Evolutionary conservation across 2,329 filamentous ascomycete species (phyloP), one percentile per base, ranked within the genome.

Genomic region (Macrophomina tecta): DNA sequence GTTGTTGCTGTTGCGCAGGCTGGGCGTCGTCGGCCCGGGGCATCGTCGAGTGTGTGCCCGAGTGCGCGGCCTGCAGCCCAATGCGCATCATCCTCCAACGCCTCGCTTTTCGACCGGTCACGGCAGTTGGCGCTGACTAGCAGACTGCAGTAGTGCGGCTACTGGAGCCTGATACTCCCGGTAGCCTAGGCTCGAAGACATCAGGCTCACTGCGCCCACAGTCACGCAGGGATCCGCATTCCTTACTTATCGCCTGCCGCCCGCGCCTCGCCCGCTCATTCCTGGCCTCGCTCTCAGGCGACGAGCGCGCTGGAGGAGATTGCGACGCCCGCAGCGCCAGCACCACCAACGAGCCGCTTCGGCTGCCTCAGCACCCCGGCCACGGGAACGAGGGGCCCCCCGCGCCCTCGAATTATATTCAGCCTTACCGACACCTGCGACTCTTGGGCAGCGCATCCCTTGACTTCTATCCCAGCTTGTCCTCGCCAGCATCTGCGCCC

Each of bases 81-180:
- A 65, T 65, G 51, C 63, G 52, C 63, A 65, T 65, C 58, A 62
- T 62, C 32, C 30, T 23, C 6, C 32, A 38, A 53, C 51, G 51
- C 51, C 51, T 53, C 42, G 56, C 45, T 34, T 46, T 61, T 56
- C 48, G 51, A 65, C 63, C 63, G 63, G 63, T 65, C 52, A 65
- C 53, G 40, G 48, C 51, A 28, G 38, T 32, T 34, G 38, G 30
- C 49, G 63, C 63, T 65, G 63, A 65, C 63, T 56, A 58, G 63
- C 52, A 58, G 52, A 65, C 63, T 65, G 63, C 63, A 65, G 63
- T 65, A 65, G 63, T 56, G 63, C 63, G 63, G 63, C 63, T 65
- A 48, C 53, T 12, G 53, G 45, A 58, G 63, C 63, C 63, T 48
- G 42, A 36, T 45, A 45, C 11, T 38, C 36, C 42, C 16, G 42